These are phyloP conservation scores for Cystobasidium tubakii DNA, from an alignment of 768 basidiomycete genomes.

Conservation along the genomic window DNA sequence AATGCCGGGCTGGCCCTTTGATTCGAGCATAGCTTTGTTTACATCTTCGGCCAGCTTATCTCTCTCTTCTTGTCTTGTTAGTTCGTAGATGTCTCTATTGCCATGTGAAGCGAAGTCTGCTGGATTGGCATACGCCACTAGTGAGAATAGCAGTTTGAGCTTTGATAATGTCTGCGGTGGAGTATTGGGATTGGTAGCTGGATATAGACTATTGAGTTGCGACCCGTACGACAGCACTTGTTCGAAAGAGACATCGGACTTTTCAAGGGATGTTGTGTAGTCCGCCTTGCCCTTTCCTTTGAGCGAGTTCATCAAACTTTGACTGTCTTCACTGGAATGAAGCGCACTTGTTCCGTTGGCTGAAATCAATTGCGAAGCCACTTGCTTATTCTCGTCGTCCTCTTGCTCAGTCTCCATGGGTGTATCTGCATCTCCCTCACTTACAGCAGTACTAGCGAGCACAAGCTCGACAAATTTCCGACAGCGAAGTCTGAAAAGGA, in stretches of 20 bases:
- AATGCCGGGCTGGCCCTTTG: neutral
- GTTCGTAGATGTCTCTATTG: neutral
- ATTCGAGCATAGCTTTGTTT: slow-evolving; percentile 29
- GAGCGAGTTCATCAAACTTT: neutral
- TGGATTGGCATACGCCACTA: slow-evolving; percentile 24
- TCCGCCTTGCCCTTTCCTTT: neutral
- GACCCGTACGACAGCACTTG: slow-evolving; percentile 29
- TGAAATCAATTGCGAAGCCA: slow-evolving; percentile 16
- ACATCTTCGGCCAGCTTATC: slow-evolving; percentile 27
- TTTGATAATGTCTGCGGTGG: neutral
- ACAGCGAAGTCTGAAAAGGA: slow-evolving; percentile 28
- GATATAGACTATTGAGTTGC: slow-evolving; percentile 16
- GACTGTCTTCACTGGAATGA: neutral
- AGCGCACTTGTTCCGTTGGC: neutral
- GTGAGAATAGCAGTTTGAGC: slow-evolving; percentile 23
- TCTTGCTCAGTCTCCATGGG: neutral
- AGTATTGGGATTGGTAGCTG: neutral
- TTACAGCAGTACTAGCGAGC: slow-evolving; percentile 1
- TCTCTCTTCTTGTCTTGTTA: slow-evolving; percentile 11
- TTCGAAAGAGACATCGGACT: slow-evolving; percentile 10
- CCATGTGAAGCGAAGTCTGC: neutral
- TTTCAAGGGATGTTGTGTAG: neutral
- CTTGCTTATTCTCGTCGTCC: slow-evolving; percentile 30
- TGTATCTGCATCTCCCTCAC: neutral
- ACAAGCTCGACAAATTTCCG: slow-evolving; percentile 32